Base-by-base conservation (phyloP, 495 filamentous ascomycete species). In the Astrocystis sublimbata region DNA sequence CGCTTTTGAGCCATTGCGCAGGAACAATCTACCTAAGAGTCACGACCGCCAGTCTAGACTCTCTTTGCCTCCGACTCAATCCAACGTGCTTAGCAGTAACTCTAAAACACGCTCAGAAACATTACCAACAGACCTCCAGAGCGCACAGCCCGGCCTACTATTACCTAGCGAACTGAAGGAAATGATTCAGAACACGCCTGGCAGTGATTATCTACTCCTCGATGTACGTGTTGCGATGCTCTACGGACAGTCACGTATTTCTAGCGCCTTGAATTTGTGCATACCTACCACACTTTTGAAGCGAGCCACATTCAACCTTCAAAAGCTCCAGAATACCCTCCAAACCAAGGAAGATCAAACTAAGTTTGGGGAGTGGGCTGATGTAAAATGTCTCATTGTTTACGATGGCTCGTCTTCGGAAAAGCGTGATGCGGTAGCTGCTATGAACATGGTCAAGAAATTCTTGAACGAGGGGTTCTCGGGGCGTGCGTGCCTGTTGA, bases 221-320 rank as follows among this genome's bases (percentile, higher is more conserved):
- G 94, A 98, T 74, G 83, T 98, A 31, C 86, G 94, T 19, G 91
- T 94, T 6, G 92, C 88, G 61, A 89, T 91, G 9, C 90, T 92
- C 66, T 97, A 87, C 71, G 81, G 87, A 10, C 80, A 86, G 41
- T 88, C 89, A 47, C 85, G 89, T 26, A 90, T 98, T 21, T 71
- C 77, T 42, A 88, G 87, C 6, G 92, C 94, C 0, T 73, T 98
- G 46, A 98, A 96, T 74, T 81, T 98, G 12, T 98, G 96, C 63
- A 96, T 98, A 58, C 94, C 94, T 0, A 98, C 94, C 8, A 98
- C 93, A 0, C 75, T 98, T 38, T 76, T 98, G 42, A 98, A 97
- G 74, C 82, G 94, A 54, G 87, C 89, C 9, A 93, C 94, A 0
- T 98, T 93, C 74, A 92, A 93, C 64, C 83, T 96, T n/a, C 79